Conservation (phyloP, 2,329 filamentous ascomycete genomes). For the Cladosporium sp. region DNA sequence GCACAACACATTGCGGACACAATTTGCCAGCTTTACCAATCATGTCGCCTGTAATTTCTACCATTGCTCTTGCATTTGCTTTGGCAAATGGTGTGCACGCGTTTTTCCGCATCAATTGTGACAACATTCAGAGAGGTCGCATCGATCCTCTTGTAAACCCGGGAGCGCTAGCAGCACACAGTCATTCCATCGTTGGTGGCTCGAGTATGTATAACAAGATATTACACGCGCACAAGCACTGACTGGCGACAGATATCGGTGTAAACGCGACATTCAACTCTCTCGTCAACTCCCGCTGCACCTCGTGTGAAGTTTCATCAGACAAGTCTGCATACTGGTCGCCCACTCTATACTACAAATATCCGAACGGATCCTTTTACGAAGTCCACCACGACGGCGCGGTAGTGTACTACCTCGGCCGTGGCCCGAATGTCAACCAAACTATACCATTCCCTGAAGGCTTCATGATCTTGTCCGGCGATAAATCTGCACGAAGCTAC, state of each 20-base stretch:
- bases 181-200: slow-evolving; percentile 32
- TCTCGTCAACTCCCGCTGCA: slow-evolving; percentile 56
- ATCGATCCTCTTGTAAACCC: slow-evolving; percentile 34
- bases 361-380: slow-evolving; percentile 32
- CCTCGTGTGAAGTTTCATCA: slow-evolving; percentile 30
- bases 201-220: slow-evolving; percentile 23
- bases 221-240: neutral
- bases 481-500: slow-evolving; percentile 52
- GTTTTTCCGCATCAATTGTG: slow-evolving; percentile 35
- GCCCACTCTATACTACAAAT: slow-evolving; percentile 33
- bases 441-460: slow-evolving; percentile 65
- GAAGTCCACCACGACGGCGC: slow-evolving; percentile 59
- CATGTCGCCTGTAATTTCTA: slow-evolving; percentile 8
- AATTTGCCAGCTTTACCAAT: neutral
- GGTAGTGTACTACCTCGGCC: slow-evolving; percentile 66
- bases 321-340: slow-evolving; percentile 38
- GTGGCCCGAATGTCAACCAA: slow-evolving; percentile 48
- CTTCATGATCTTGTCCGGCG: slow-evolving; percentile 67
- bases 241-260: slow-evolving; percentile 49
- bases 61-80: neutral
- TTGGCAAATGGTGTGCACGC: slow-evolving; percentile 21
- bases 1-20: neutral
- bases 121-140: slow-evolving; percentile 31
- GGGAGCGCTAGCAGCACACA: slow-evolving; percentile 29
- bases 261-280: slow-evolving; percentile 58